Evolutionary conservation across 2,329 filamentous ascomycete genomes (phyloP).

Genomic region (Lasiodiplodia sp.): DNA sequence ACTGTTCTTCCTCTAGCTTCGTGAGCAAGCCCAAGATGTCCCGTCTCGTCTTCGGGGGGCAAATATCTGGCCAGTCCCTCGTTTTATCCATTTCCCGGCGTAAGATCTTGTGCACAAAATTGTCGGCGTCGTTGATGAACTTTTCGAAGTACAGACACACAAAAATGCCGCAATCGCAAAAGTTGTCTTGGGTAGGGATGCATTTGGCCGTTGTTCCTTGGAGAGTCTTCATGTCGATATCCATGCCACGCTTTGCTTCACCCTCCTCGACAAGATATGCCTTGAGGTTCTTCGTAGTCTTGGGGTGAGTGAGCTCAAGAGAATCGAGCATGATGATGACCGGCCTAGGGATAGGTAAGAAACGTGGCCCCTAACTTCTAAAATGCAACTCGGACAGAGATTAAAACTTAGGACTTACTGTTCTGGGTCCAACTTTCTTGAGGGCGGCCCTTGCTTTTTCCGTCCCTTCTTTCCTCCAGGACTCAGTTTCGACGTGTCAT

Average conservation of each 20-base stretch:
- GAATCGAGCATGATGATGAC: constrained; percentile 90
- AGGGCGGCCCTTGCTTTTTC: neutral
- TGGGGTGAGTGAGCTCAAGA: constrained; percentile 67
- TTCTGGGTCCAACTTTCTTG: neutral
- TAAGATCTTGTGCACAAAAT: constrained; percentile 72
- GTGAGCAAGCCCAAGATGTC: constrained; percentile 73
- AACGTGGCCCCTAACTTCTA: neutral
- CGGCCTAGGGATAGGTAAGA: constrained; percentile 48
- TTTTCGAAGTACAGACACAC: constrained; percentile 83
- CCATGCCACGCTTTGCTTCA: constrained; percentile 63
- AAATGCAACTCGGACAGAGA: neutral
- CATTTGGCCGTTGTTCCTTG: constrained; percentile 70
- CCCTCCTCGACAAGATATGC: constrained; percentile 81
- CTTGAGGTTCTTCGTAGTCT: constrained; percentile 72
- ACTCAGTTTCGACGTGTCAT: neutral
- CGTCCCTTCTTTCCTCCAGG: constrained; percentile 3
- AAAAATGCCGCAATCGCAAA: constrained; percentile 88
- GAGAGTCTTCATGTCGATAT: constrained; percentile 55
- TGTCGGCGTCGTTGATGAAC: constrained; percentile 78
- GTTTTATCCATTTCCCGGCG: constrained; percentile 66
- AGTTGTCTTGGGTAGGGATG: constrained; percentile 83
- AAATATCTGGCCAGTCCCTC: constrained; percentile 62
- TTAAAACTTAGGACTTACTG: neutral
- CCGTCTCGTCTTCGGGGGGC: constrained; percentile 66
- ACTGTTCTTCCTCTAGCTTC: constrained; percentile 66